A percentile compares a stretch with the other conserved stretches of the same genome.
These are phyloP conservation scores for Groenewaldozyma sp. DNA, from an alignment of 1,139 yeast species.

Conservation along the genomic window DNA sequence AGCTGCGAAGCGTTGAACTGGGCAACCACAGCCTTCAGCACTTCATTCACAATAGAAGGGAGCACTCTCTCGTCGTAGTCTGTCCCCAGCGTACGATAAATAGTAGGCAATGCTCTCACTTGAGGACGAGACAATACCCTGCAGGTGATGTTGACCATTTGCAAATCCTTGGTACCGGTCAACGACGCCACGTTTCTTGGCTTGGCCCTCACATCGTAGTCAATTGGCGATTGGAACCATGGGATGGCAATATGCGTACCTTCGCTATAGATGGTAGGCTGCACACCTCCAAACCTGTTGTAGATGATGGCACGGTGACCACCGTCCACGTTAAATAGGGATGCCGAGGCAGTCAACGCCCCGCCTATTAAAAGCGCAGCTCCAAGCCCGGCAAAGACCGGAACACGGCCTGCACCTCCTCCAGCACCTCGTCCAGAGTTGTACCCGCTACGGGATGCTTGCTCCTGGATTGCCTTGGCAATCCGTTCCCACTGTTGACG, in stretches of 20 bases:
- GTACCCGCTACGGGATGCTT: conserved; percentile 43
- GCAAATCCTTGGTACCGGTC: conserved; percentile 97
- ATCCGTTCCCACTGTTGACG: conserved; percentile 47
- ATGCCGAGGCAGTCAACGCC: conserved; percentile 55
- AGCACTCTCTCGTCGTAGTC: conserved; percentile 95
- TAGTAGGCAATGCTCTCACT: conserved; percentile 63
- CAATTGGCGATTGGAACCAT: conserved; percentile 88
- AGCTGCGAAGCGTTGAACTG: conserved; percentile 97
- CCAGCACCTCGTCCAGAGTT: conserved; percentile 26
- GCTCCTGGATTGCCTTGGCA: conserved; percentile 53
- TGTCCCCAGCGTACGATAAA: conserved; percentile 82
- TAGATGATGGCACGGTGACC: conserved; percentile 97
- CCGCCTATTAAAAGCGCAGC: conserved; percentile 73
- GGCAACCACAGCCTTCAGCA: conserved; percentile 91
- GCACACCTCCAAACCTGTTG: conserved; percentile 81
- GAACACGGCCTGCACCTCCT: conserved; percentile 36
- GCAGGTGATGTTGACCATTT: conserved; percentile 98
- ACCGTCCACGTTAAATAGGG: conserved; percentile 94
- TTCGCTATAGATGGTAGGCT: conserved; percentile 76
- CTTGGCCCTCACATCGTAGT: conserved; percentile 93
- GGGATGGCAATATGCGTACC: conserved; percentile 95
- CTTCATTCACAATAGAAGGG: conserved; percentile 96
- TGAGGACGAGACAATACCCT: conserved; percentile 92
- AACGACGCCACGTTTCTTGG: conserved; percentile 96
- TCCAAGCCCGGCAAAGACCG: conserved; percentile 60